Conservation (phyloP, 768 basidiomycete species). For the Suillus sp. region DNA sequence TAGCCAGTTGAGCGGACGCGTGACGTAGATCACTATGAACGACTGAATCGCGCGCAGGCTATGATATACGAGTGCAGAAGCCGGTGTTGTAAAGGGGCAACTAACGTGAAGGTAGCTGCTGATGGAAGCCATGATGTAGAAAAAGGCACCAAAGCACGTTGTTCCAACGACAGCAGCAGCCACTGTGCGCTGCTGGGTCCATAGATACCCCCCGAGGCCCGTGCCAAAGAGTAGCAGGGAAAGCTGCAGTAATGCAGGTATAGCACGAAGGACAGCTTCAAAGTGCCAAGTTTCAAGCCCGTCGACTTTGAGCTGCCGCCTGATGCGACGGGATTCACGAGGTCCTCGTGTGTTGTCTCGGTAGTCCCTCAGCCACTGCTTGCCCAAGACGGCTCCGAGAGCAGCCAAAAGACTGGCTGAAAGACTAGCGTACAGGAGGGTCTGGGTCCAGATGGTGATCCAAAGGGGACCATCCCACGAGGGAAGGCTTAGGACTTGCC, state of each 20-base stretch:
- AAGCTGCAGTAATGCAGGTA: slow-evolving; percentile 17
- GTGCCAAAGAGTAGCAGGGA: slow-evolving; percentile 16
- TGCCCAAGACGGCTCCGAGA: slow-evolving; percentile 18
- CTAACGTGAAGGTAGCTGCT: background rate
- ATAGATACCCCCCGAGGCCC: slow-evolving; percentile 14
- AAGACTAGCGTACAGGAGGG: slow-evolving; percentile 18
- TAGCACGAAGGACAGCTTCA: slow-evolving; percentile 5
- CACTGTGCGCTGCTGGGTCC: slow-evolving; percentile 4
- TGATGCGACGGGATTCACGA: background rate
- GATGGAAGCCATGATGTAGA: slow-evolving; percentile 4
- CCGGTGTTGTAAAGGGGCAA: background rate
- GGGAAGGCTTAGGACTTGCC: slow-evolving; percentile 7
- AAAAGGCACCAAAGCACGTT: background rate
- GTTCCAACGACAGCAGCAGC: slow-evolving; percentile 5
- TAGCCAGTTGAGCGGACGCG: no score
- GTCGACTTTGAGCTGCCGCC: background rate
- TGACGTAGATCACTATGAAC: background rate
- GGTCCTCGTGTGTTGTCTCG: background rate
- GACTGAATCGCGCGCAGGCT: background rate
- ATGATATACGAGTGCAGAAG: background rate
- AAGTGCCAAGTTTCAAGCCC: slow-evolving; percentile 11
- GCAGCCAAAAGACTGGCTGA: slow-evolving; percentile 17
- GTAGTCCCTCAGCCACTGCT: slow-evolving; percentile 13
- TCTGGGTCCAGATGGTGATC: slow-evolving; percentile 12
- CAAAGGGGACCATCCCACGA: slow-evolving; percentile 15